phyloP scores from a whole-genome alignment of 1,284 basidiomycete genomes.

The Apiotrichum veenhuisii region DNA sequence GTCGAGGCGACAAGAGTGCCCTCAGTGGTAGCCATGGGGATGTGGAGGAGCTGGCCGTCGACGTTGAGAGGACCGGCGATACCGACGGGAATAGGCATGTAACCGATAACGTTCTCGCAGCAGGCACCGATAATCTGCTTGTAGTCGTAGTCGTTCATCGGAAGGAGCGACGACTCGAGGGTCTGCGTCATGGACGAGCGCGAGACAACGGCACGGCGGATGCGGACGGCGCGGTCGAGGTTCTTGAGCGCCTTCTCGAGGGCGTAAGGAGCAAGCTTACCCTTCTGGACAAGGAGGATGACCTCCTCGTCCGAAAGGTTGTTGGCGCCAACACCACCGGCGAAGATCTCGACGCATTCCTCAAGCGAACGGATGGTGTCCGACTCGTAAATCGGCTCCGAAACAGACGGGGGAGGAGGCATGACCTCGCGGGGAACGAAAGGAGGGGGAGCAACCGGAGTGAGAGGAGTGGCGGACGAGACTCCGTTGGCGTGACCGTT shows the following conservation, averaged over 20 bases:
- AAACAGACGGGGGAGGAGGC: not conserved
- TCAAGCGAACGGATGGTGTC: constrained; percentile 60
- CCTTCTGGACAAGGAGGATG: constrained; percentile 80
- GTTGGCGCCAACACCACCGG: constrained; percentile 62
- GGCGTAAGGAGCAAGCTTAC: constrained; percentile 90
- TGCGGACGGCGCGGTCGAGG: constrained; percentile 76
- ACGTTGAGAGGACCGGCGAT: constrained; percentile 93
- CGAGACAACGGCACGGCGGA: constrained; percentile 87
- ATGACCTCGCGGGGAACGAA: constrained; percentile 3
- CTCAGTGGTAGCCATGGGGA: constrained; percentile 99
- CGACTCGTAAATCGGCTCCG: constrained; percentile 3
- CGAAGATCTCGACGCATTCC: constrained; percentile 80
- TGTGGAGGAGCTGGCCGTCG: constrained; percentile 79
- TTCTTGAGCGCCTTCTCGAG: constrained; percentile 90
- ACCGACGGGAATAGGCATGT: constrained; percentile 92
- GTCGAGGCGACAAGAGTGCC: constrained; percentile 97
- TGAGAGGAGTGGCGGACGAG: constrained; percentile 26
- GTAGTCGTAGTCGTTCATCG: constrained; percentile 87
- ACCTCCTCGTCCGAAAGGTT: constrained; percentile 89
- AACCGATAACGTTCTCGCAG: constrained; percentile 98
- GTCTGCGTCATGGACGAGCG: constrained; percentile 81
- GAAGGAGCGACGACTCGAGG: constrained; percentile 78
- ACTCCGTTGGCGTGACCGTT: constrained; percentile 20
- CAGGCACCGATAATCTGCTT: constrained; percentile 92
- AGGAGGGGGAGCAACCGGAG: constrained; percentile 30